These are phyloP conservation scores for sunflower (Helianthus annuus) DNA, from an alignment of 129 eudicot species.

Conservation along the genomic window HanXRQr2.0-SUNRISE NC_035435.2:120803544-120804043, in stretches of 20 bases:
- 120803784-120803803: slow-evolving; percentile 37
- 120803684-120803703: slow-evolving; percentile 55
- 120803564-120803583: slow-evolving; percentile 76
- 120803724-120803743: slow-evolving; percentile 85
- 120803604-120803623: slow-evolving; percentile 56
- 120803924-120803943: slow-evolving; percentile 82
- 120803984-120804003: slow-evolving; percentile 56
- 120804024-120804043: slow-evolving; percentile 91
- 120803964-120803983: slow-evolving; percentile 61
- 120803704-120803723: slow-evolving; percentile 61
- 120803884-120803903: not conserved
- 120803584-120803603: slow-evolving; percentile 53
- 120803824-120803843: not conserved
- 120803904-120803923: not conserved
- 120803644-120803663: slow-evolving; percentile 76
- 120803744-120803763: slow-evolving; percentile 80
- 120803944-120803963: slow-evolving; percentile 70
- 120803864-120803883: not conserved
- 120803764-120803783: slow-evolving; percentile 89
- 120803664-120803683: slow-evolving; percentile 69
- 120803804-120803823: not conserved
- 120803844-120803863: too few species aligned
- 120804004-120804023: slow-evolving; percentile 84
- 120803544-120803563: slow-evolving; percentile 56
- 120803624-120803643: slow-evolving; percentile 81